Conservation (phyloP, 2,329 filamentous ascomycete genomes). For the Xylaria sp. region DNA sequence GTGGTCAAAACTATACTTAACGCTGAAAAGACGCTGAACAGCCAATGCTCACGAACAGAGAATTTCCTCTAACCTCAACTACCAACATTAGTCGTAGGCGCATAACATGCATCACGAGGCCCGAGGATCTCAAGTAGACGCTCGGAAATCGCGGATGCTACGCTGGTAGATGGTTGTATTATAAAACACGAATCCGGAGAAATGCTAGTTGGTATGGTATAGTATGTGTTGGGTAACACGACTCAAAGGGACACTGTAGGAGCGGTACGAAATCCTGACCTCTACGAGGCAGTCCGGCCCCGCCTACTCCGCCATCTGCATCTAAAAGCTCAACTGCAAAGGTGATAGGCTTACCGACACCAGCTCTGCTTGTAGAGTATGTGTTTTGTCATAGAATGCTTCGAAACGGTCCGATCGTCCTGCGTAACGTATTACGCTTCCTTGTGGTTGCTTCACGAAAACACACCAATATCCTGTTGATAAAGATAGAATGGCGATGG, state of each 20-base stretch:
- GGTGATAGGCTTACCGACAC: constrained; percentile 16
- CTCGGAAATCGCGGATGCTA: background rate
- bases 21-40: background rate
- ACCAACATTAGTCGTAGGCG: background rate
- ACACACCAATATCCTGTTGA: background rate
- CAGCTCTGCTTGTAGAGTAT: background rate
- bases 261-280: constrained; percentile 1
- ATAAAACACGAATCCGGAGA: background rate
- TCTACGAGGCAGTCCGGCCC: constrained; percentile 3
- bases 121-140: background rate
- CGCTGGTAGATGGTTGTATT: constrained; percentile 1
- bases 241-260: background rate
- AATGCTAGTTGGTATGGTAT: background rate
- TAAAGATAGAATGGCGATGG: background rate
- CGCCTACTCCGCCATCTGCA: constrained; percentile 11
- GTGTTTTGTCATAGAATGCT: background rate
- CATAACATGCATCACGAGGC: background rate
- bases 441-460: background rate
- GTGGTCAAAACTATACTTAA: no score
- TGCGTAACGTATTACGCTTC: background rate
- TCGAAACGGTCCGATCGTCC: constrained; percentile 1
- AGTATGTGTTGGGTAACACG: background rate
- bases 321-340: constrained; percentile 19
- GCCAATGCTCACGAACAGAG: background rate
- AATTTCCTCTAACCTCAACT: background rate